Conservation (phyloP, 2,329 filamentous ascomycete species). For the Metarhizium sp. region DNA sequence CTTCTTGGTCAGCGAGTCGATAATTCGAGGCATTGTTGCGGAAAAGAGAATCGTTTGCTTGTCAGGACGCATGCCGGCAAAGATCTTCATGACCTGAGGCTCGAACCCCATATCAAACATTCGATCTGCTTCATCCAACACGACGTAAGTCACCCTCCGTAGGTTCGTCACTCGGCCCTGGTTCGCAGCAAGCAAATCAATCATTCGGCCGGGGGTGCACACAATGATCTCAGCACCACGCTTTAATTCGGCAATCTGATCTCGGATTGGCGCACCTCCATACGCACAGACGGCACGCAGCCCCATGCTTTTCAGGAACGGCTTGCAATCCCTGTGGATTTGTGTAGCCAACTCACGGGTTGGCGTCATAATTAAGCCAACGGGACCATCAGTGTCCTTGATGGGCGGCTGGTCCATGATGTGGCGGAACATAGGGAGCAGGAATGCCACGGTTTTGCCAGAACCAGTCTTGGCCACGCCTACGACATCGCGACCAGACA, state of each 20-base stretch:
- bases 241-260: conserved; percentile 95
- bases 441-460: conserved; percentile 92
- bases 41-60: conserved; percentile 94
- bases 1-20: conserved; percentile 85
- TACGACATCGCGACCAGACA: conserved; percentile 92
- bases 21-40: conserved; percentile 88
- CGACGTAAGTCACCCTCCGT: conserved; percentile 81
- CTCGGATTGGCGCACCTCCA: conserved; percentile 90
- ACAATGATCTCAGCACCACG: conserved; percentile 92
- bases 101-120: conserved; percentile 99
- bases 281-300: conserved; percentile 87
- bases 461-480: conserved; percentile 97
- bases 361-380: conserved; percentile 84
- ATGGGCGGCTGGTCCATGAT: conserved; percentile 87
- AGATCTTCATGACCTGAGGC: conserved; percentile 94
- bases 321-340: conserved; percentile 90
- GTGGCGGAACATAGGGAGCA: conserved; percentile 95
- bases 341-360: conserved; percentile 90
- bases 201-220: conserved; percentile 89
- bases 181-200: conserved; percentile 89
- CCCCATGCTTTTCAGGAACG: conserved; percentile 79
- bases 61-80: conserved; percentile 83
- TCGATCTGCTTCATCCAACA: conserved; percentile 92
- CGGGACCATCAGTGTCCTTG: conserved; percentile 75
- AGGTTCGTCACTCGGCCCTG: conserved; percentile 91